Evolutionary conservation across 2,329 filamentous ascomycete genomes (phyloP).

Genomic region (Apiospora kogelbergensis): DNA sequence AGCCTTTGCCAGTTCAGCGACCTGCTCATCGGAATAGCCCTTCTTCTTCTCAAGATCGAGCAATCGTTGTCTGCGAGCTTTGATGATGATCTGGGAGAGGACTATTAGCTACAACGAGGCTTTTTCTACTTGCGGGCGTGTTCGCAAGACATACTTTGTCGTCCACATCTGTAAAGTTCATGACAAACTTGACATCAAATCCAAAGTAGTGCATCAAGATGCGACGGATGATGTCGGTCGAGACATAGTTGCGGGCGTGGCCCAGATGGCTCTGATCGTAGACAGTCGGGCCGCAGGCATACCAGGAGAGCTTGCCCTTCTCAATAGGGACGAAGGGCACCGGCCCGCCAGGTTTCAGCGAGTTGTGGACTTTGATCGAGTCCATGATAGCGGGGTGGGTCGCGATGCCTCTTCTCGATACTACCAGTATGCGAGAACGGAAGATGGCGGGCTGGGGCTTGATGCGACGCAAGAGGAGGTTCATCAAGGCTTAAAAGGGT

Average conservation of each 20-base stretch:
- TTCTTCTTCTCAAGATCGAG: conserved; percentile 80
- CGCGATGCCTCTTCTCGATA: conserved; percentile 31
- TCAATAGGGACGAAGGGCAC: conserved; percentile 74
- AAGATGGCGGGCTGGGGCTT: conserved; percentile 26
- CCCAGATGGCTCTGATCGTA: conserved; percentile 76
- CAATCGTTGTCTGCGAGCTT: conserved; percentile 74
- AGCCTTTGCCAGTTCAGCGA: conserved; percentile 46
- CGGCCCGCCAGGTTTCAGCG: conserved; percentile 69
- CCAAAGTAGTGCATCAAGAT: conserved; percentile 82
- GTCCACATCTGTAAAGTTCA: conserved; percentile 89
- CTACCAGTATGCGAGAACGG: neutral
- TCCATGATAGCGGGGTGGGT: conserved; percentile 48
- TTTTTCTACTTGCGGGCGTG: conserved; percentile 57
- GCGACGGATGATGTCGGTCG: conserved; percentile 82
- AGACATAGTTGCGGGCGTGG: conserved; percentile 88
- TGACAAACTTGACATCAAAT: conserved; percentile 81
- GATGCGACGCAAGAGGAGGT: conserved; percentile 28
- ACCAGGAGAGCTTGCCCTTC: conserved; percentile 74
- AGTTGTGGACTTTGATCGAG: conserved; percentile 76
- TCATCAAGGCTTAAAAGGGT: conserved; percentile 28
- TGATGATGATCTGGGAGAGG: conserved; percentile 54
- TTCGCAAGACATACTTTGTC: conserved; percentile 65
- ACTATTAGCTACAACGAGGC: conserved; percentile 52
- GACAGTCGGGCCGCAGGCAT: conserved; percentile 84
- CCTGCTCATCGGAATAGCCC: conserved; percentile 46